Base-by-base conservation (phyloP, 768 basidiomycete species). In the Trametes maxima region DNA sequence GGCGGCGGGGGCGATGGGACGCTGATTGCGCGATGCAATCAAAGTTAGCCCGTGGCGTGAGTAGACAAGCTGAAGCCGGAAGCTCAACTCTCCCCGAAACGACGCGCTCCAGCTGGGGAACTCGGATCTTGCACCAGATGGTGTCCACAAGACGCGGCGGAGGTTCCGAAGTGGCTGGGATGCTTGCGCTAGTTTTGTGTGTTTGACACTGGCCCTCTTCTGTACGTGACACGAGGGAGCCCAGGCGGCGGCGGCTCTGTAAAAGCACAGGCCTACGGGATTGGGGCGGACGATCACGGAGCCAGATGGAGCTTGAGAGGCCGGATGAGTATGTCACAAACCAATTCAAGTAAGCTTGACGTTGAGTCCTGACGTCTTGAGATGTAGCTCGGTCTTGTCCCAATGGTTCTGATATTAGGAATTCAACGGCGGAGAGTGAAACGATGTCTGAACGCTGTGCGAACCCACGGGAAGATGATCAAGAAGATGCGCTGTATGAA, bases 11-110 rank as follows among this genome's bases (percentile, higher is more conserved):
- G 54, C 54, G 55, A 56, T 56, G 45, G 55, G 36, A 45, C 33
- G 46, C 46, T 37, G 55, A 56, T 56, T 54, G 55, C 10, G 55
- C 55, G 55, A 56, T 56, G 53, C 42, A 54, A 54, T 54, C 53
- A 54, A n/a, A 25, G 42, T 54, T 44, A n/a, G 47, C 22, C 47
- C 25, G 16, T 16, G 21, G 22, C 14, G 47, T 16, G 21, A 22
- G 5, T 22, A 33, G 28, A 33, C 28, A 8, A 33, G 8, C 28
- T 33, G 28, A 33, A 33, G 28, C 28, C 8, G 28, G 28, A 33
- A 33, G 28, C 28, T 33, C 28, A 33, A 8, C 28, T 42, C 13
- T 42, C n/a, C 40, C 12, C n/a, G 24, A 19, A 3, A 19, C 21
- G 24, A 10, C 19, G 24, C 24, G 37, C 39, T 33, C 51, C n/a